Percentiles rank a stretch among this genome's conserved stretches.
Conservation (phyloP, 2,329 filamentous ascomycete genomes). For the Aspergillus sp. region DNA sequence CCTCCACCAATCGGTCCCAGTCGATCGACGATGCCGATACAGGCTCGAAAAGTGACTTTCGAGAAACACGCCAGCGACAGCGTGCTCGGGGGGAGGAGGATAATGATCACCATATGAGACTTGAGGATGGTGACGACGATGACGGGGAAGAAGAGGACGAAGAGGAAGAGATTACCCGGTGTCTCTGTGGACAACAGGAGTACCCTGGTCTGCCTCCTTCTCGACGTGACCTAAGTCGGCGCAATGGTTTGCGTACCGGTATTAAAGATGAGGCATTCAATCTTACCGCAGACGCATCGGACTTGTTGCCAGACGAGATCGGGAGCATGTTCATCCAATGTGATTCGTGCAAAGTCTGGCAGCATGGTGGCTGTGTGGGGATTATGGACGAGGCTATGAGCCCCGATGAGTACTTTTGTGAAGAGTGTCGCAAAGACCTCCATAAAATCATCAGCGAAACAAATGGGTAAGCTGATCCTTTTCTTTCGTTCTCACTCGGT, state of each 20-base stretch:
- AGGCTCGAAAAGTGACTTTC: constrained; percentile 59
- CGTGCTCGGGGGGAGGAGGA: constrained; percentile 68
- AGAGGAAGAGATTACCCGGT: constrained; percentile 93
- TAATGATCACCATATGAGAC: constrained; percentile 56
- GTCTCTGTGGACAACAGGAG: constrained; percentile 90
- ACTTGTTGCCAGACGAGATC: constrained; percentile 73
- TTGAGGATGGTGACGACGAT: constrained; percentile 51
- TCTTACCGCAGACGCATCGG: constrained; percentile 61
- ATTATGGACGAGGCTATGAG: constrained; percentile 92
- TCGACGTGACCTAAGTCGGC: constrained; percentile 58
- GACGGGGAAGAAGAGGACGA: constrained; percentile 66
- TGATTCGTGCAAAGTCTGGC: constrained; percentile 97
- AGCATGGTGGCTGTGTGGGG: constrained; percentile 95
- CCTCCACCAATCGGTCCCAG: constrained; percentile 61
- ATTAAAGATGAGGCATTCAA: constrained; percentile 60
- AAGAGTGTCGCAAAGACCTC: constrained; percentile 87
- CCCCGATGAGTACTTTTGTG: constrained; percentile 97
- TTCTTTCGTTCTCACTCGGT: background rate
- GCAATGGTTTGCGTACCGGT: constrained; percentile 54
- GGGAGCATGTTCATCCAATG: constrained; percentile 98
- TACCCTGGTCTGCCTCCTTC: constrained; percentile 77
- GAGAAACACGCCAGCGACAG: constrained; percentile 74
- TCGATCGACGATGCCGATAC: constrained; percentile 57
- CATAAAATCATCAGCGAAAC: constrained; percentile 78
- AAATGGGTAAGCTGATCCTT: constrained; percentile 71